Percentiles rank a stretch among this genome's conserved stretches.
Evolutionary conservation across 2,329 filamentous ascomycete genomes (phyloP).

Genomic region (Phoma sp.): DNA sequence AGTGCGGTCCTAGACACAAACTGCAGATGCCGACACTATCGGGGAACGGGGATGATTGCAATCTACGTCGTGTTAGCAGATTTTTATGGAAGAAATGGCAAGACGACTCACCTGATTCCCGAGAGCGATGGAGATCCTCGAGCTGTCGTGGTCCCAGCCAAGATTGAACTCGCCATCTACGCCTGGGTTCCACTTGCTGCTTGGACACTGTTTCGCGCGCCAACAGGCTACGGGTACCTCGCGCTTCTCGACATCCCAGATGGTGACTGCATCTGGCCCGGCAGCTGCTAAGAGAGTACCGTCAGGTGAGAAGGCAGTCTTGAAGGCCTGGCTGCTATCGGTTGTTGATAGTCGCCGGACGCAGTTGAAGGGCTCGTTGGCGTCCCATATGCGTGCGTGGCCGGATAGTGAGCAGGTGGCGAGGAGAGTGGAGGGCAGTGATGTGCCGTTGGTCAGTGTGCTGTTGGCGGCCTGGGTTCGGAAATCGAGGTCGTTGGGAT

Average conservation of each 20-base stretch:
- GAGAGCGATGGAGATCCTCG: slow-evolving; percentile 47
- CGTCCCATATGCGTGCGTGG: slow-evolving; percentile 51
- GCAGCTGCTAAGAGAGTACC: slow-evolving; percentile 54
- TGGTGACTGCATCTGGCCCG: slow-evolving; percentile 52
- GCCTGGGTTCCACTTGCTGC: slow-evolving; percentile 41
- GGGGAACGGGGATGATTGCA: neutral
- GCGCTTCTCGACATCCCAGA: slow-evolving; percentile 52
- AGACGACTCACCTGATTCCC: slow-evolving; percentile 45
- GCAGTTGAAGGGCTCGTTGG: slow-evolving; percentile 44
- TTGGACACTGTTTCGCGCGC: slow-evolving; percentile 38
- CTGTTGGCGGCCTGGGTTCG: slow-evolving; percentile 33
- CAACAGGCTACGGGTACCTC: slow-evolving; percentile 47
- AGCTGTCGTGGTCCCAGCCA: slow-evolving; percentile 50
- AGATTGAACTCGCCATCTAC: slow-evolving; percentile 47
- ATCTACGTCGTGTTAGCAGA: neutral
- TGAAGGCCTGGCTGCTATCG: slow-evolving; percentile 47
- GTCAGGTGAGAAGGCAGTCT: slow-evolving; percentile 55
- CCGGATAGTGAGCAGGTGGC: slow-evolving; percentile 53
- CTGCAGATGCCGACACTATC: neutral
- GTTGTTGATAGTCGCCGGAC: slow-evolving; percentile 39
- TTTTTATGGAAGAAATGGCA: too few species aligned
- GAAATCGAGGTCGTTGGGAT: slow-evolving; percentile 53
- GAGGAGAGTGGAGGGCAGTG: slow-evolving; percentile 41
- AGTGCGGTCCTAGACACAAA: neutral
- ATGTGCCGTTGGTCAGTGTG: slow-evolving; percentile 26